Base-by-base conservation (phyloP, 192 early-diverging fungal species). In the Ambispora gerdemannii region DNA sequence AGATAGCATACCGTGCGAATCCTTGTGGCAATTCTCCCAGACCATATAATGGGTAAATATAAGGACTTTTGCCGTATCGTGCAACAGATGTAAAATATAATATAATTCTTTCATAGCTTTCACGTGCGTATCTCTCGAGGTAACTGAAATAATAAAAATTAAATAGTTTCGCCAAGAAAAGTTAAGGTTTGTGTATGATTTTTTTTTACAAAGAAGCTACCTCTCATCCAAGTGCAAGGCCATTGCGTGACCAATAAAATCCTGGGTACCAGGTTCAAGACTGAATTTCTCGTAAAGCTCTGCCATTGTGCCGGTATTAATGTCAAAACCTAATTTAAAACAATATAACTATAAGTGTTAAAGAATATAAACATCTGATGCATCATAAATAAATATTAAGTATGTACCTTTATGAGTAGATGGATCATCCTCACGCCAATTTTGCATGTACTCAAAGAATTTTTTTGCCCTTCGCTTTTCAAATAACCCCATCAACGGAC, bases 11-110 rank as follows among this genome's bases (percentile, higher is more conserved):
- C 87, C 88, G 84, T 66, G 98, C 95, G 85, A 99, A 99, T 31
- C 92, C 89, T 82, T 99, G 98, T 50, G 98, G 96, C 33, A 99
- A 80, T 73, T 99, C 98, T 66, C 96, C 96, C 59, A 99, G 85
- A 55, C 98, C 98, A 71, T 96, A 97, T 71, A 95, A 83, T 68
- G 96, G 98, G 81, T 99, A 99, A 75, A 99, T 95, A 81, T 98
- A 99, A 35, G 98, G 98, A 71, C 88, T 91, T 83, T 92, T 93
- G 65, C 95, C 95, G 74, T 94, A 95, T 35, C 94, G 88, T 19
- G 92, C 88, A 69, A 98, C 87, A 7, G 95, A 98, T 52, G 84
- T 88, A 73, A 91, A 89, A 76, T 99, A 99, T 72, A 99, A 81
- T 60, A 91, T 88, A 66, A 98, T 92, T 63, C 90, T 89, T 75